Conservation (phyloP, 768 basidiomycete genomes). For the Peribolospora baueri region DNA sequence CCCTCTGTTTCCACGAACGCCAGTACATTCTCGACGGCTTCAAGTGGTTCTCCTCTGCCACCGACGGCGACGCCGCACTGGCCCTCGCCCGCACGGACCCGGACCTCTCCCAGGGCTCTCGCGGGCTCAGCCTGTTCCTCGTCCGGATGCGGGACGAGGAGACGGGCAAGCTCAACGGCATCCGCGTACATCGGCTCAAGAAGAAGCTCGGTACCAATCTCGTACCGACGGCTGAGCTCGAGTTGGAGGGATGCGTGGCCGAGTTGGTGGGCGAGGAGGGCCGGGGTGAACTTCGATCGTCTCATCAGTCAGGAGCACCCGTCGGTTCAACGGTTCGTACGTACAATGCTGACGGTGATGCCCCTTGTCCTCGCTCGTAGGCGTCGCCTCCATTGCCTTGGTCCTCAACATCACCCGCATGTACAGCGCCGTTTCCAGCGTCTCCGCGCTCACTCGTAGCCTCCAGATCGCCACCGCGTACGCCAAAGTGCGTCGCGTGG, state of each 20-base stretch:
- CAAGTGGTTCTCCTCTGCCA: conserved; percentile 24
- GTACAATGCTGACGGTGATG: no score
- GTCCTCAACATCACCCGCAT: conserved; percentile 56
- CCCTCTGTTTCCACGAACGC: neutral
- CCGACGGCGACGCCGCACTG: conserved; percentile 45
- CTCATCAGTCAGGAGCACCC: no score
- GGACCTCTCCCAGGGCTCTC: conserved; percentile 17
- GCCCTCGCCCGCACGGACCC: conserved; percentile 47
- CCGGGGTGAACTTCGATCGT: neutral
- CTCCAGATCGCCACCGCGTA: conserved; percentile 43
- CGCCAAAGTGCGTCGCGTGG: conserved; percentile 34
- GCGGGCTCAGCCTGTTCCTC: conserved; percentile 47
- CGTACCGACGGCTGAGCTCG: conserved; percentile 52
- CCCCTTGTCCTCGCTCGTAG: conserved; percentile 16
- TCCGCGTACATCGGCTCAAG: conserved; percentile 48
- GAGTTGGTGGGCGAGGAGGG: conserved; percentile 32
- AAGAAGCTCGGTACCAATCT: conserved; percentile 43
- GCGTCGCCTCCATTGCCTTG: conserved; percentile 41
- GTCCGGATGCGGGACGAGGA: conserved; percentile 27
- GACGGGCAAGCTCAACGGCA: conserved; percentile 28
- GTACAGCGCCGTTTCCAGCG: conserved; percentile 34
- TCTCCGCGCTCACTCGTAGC: conserved; percentile 36
- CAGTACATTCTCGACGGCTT: conserved; percentile 6
- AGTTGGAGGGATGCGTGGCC: conserved; percentile 33
- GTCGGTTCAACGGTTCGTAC: no score